Base-by-base conservation (phyloP, 2,329 filamentous ascomycete genomes). In the Trichoderma citrinoviride region DNA sequence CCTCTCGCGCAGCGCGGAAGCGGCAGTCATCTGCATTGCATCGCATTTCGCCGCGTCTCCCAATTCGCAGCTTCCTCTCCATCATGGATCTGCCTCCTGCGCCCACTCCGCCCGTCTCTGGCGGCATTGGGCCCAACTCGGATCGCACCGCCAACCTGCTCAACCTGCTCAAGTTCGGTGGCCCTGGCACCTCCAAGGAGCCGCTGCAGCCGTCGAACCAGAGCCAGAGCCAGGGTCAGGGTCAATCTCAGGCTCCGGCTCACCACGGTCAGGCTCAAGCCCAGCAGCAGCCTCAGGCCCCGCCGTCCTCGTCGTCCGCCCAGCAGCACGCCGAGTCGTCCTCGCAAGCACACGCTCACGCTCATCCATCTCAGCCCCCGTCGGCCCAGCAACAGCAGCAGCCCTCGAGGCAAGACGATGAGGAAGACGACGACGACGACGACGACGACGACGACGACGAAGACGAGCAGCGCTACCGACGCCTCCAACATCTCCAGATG, bases 141-240 rank as follows among this genome's bases (percentile, higher is more conserved):
- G 82, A 84, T 60, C 82, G 83, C 70, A 85, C 82, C 47, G 78
- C 81, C 64, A 85, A 83, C 69, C 73, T 88, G 70, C 77, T 88
- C 72, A 87, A 85, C 69, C 78, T 88, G 63, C 81, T 88, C 73
- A 88, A 88, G 79, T 87, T 86, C 71, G 85, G 81, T 68, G 78
- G 79, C 52, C 61, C 70, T 52, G 76, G 76, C 55, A 71, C 69
- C 62, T 70, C 69, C 61, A 71, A 73, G 53, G 66, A 71, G 19
- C 78, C 77, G 67, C 68, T 75, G 67, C 76, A 77, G 68, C 68
- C 68, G 52, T 68, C 67, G 47, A 68, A 65, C 57, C 71, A 70
- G 63, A 33, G 29, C 27, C 49, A 54, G 29, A 27, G 17, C 15
- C 61, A 72, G 71, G 58, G 68, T 68, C 64, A 64, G 61, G 33